phyloP scores from a whole-genome alignment of 1,284 basidiomycete species.

The Melampsora larici-populina region DNA sequence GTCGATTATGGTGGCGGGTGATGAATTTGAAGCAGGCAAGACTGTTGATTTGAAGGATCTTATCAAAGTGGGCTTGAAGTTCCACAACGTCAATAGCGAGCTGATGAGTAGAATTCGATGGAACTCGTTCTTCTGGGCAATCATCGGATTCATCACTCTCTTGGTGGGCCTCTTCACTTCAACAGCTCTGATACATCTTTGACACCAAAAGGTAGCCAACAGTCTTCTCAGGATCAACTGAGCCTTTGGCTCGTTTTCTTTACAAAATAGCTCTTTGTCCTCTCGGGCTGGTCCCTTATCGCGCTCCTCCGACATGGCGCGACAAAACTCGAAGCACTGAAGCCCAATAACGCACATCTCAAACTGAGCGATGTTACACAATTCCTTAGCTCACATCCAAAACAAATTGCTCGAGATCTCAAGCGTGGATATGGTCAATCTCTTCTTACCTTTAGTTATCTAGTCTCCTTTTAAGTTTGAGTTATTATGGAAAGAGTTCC shows the following conservation, averaged over 20 bases:
- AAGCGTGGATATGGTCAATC: neutral
- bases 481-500: too few relatives aligned
- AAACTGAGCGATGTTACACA: too few relatives aligned
- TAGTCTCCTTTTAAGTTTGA: too few relatives aligned
- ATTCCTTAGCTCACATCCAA: too few relatives aligned
- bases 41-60: neutral
- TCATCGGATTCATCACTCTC: neutral
- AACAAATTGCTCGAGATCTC: neutral
- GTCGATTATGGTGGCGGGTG: neutral
- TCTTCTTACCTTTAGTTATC: neutral
- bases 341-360: too few relatives aligned
- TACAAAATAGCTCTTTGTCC: neutral
- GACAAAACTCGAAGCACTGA: neutral
- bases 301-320: neutral
- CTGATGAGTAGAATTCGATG: neutral
- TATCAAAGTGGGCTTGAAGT: neutral
- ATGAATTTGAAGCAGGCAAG: neutral
- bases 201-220: too few relatives aligned
- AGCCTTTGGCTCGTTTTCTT: too few relatives aligned
- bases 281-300: conserved; percentile 4
- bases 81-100: neutral
- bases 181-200: too few relatives aligned
- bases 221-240: too few relatives aligned
- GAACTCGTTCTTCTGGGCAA: neutral
- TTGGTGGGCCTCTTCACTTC: neutral